phyloP scores from a whole-genome alignment of 192 early-diverging fungal genomes.

The Backusella australiensis region DNA sequence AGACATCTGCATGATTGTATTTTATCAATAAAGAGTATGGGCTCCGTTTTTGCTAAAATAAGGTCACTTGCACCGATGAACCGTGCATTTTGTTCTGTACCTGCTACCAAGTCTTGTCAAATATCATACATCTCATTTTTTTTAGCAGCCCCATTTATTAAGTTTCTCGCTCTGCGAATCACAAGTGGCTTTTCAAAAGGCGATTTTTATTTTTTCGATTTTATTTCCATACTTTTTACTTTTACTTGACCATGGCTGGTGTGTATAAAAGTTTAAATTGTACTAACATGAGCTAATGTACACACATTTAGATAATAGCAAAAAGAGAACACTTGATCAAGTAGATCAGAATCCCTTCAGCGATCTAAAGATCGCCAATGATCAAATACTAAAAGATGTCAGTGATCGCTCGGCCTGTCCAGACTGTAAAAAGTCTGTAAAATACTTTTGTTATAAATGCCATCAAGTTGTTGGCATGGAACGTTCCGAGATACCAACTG shows the following conservation, averaged over 20 bases:
- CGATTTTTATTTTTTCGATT: not conserved
- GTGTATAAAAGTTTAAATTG: not conserved
- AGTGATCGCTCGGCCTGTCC: slow-evolving; percentile 40
- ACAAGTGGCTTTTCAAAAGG: not conserved
- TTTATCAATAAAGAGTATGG: no score
- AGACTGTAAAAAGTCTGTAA: slow-evolving; percentile 60
- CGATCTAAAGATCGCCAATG: not conserved
- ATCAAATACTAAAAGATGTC: slow-evolving; percentile 13
- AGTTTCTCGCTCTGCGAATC: no score
- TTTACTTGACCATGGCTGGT: not conserved
- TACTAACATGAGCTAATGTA: not conserved
- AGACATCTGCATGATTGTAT: no score
- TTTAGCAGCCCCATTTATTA: no score
- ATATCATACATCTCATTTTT: no score
- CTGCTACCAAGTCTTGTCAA: no score
- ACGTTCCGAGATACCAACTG: slow-evolving; percentile 50
- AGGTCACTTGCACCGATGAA: no score
- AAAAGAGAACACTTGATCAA: slow-evolving; percentile 10
- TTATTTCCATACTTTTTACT: not conserved
- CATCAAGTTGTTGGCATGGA: slow-evolving; percentile 49
- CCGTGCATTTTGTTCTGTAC: no score
- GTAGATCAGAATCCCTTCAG: slow-evolving; percentile 2
- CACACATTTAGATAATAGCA: not conserved
- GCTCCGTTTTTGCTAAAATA: no score
- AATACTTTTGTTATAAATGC: slow-evolving; percentile 77